Base-by-base conservation (phyloP, 2,329 filamentous ascomycete species). In the Cladorrhinum sp. region DNA sequence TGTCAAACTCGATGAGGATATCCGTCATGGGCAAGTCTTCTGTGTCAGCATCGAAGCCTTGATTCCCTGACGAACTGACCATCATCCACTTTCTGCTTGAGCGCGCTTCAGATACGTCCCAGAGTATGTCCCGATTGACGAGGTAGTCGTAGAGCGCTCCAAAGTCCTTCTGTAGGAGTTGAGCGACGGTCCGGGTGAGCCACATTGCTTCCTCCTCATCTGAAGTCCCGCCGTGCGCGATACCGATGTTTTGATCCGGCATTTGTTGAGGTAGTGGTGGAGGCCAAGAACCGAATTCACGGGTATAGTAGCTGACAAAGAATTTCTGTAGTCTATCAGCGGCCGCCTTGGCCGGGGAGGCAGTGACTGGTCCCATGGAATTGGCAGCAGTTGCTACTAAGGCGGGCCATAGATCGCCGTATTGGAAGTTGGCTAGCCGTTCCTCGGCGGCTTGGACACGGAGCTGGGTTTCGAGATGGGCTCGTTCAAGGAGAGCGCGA, bases 81-180 rank as follows among this genome's bases (percentile, higher is more conserved):
- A 89, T 86, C 72, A 85, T 82, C 84, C 86, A 88, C 68, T 88
- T 88, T 46, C 85, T 81, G 18, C 82, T 81, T 2, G 82, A 80
- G 0, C 84, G 77, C 53, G 83, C 83, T 68, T 88, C 86, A 0
- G 81, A 82, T 20, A 80, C 80, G 59, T 88, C 86, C 86, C 87
- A 91, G 0, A 82, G 71, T 3, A 89, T 80, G 52, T 89, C 84
- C 4, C 86, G 81, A 70, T 90, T 83, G 16, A 91, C 87, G 1
- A 90, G 75, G 64, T 88, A 89, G 67, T 90, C 87, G 67, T 91
- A 91, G 1, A 91, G 74, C 0, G 85, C 83, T 2, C 85, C 84
- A 67, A 91, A 90, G 65, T 90, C 88, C 30, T 76, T 77, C 65
- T 88, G 85, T n/a, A 91, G 71, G 2, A 76, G 77, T 52, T 80